These are phyloP conservation scores for Dioscorea cayenensis DNA, from an alignment of 116 monocot species.

Conservation along the genomic window DNA sequence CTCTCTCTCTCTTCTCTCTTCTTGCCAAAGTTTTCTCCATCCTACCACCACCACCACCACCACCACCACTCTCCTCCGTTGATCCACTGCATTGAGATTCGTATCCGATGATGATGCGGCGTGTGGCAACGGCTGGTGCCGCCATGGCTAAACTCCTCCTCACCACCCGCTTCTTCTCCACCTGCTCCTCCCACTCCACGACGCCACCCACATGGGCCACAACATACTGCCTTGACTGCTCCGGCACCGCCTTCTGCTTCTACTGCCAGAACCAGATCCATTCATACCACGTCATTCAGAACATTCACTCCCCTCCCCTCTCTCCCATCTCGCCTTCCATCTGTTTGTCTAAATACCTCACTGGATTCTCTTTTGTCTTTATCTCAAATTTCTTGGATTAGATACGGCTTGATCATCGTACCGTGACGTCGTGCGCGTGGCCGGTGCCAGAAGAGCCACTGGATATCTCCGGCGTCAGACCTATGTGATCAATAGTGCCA, in stretches of 20 bases:
- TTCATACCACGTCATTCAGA: conserved; percentile 56
- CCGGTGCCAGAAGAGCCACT: conserved; percentile 69
- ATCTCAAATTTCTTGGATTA: not conserved
- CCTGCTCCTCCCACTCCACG: conserved; percentile 52
- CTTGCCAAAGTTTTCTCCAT: not conserved
- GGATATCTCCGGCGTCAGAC: conserved; percentile 86
- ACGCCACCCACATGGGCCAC: conserved; percentile 62
- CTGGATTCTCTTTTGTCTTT: too few relatives aligned
- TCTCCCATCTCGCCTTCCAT: not conserved
- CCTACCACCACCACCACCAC: not conserved
- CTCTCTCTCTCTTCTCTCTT: too few relatives aligned
- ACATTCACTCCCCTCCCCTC: not conserved
- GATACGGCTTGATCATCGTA: conserved; percentile 82
- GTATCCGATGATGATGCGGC: conserved; percentile 6
- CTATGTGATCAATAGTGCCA: conserved; percentile 88
- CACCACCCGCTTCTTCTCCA: conserved; percentile 61
- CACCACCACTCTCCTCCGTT: not conserved
- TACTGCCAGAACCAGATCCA: conserved; percentile 55
- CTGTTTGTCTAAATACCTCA: not conserved
- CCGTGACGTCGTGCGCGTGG: conserved; percentile 84
- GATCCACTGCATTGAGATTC: not conserved
- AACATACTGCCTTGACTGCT: conserved; percentile 92
- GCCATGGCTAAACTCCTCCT: conserved; percentile 84
- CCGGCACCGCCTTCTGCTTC: conserved; percentile 48
- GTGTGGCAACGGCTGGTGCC: conserved; percentile 40